Evolutionary conservation across 371 early-diverging fungal genomes (phyloP).

Genomic region (Mortierella polycephala): DNA sequence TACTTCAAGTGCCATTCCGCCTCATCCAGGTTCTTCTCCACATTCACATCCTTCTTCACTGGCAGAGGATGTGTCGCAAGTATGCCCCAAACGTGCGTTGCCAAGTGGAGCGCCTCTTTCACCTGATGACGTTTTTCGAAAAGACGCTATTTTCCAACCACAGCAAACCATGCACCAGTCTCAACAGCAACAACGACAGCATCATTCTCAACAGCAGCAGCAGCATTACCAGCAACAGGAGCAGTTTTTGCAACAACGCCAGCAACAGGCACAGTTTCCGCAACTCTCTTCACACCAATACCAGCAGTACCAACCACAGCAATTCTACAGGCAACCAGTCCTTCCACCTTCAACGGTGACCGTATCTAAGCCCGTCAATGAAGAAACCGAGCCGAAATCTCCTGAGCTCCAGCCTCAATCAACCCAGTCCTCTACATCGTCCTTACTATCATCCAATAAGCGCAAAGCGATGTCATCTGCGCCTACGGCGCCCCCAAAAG

Average conservation of each 20-base stretch:
- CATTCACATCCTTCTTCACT: not conserved
- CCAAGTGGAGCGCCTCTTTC: not conserved
- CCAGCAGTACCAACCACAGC: not conserved
- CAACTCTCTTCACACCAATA: no score
- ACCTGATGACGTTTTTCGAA: not conserved
- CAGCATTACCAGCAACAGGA: slow-evolving; percentile 2
- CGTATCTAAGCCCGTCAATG: no score
- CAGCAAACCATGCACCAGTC: no score
- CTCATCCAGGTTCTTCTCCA: no score
- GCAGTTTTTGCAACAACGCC: no score
- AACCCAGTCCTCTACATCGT: not conserved
- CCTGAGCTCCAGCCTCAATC: not conserved
- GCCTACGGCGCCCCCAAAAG: not conserved
- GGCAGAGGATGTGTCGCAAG: not conserved
- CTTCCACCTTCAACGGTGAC: not conserved
- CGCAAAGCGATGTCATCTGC: slow-evolving; percentile 3
- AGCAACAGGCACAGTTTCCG: no score
- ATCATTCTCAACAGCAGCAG: not conserved
- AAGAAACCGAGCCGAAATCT: not conserved
- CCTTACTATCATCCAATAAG: not conserved
- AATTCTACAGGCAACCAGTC: not conserved
- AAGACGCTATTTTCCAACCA: no score
- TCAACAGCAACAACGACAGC: not conserved
- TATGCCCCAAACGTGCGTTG: not conserved
- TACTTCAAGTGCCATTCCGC: not conserved